A percentile compares a stretch with the other conserved stretches of the same genome.
Evolutionary conservation across 352 stramenopile species (phyloP).

Genomic region (Phytopythium boreale): DNA sequence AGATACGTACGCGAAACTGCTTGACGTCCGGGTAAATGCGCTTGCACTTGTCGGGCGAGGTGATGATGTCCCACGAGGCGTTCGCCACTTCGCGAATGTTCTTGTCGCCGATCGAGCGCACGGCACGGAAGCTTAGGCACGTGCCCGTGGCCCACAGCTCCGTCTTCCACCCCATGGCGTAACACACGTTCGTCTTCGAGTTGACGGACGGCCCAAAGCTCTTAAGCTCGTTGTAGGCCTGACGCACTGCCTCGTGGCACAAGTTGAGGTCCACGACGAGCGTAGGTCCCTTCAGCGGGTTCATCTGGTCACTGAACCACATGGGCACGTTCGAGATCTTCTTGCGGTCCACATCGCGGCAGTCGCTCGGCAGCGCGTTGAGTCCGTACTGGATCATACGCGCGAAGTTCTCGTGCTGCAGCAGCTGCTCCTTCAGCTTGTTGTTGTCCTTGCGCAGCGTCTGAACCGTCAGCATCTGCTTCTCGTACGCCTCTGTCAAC

Average conservation of each 20-base stretch:
- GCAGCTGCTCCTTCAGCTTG: constrained; percentile 75
- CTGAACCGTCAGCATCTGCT: constrained; percentile 81
- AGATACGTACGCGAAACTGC: constrained; percentile 60
- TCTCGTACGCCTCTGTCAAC: constrained; percentile 75
- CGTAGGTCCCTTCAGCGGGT: constrained; percentile 67
- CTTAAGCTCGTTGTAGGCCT: constrained; percentile 80
- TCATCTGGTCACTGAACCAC: constrained; percentile 84
- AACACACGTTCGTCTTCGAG: constrained; percentile 84
- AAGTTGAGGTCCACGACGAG: constrained; percentile 75
- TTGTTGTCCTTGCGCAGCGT: constrained; percentile 82
- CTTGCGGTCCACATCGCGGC: constrained; percentile 73
- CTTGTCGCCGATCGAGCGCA: constrained; percentile 59
- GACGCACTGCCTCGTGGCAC: constrained; percentile 74
- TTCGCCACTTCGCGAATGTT: constrained; percentile 72
- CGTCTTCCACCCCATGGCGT: constrained; percentile 84
- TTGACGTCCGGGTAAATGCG: constrained; percentile 84
- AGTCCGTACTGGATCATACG: constrained; percentile 84
- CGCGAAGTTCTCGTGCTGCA: constrained; percentile 84
- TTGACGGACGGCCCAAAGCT: constrained; percentile 69
- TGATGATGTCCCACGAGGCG: constrained; percentile 83
- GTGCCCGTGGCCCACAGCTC: constrained; percentile 77
- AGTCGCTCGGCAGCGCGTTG: constrained; percentile 73
- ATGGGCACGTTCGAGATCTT: constrained; percentile 67
- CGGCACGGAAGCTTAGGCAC: constrained; percentile 70
- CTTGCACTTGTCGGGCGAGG: constrained; percentile 77